A percentile compares a stretch with the other conserved stretches of the same genome.
phyloP scores from a whole-genome alignment of 805 yeast species.

The Zygoascus tannicola region DNA sequence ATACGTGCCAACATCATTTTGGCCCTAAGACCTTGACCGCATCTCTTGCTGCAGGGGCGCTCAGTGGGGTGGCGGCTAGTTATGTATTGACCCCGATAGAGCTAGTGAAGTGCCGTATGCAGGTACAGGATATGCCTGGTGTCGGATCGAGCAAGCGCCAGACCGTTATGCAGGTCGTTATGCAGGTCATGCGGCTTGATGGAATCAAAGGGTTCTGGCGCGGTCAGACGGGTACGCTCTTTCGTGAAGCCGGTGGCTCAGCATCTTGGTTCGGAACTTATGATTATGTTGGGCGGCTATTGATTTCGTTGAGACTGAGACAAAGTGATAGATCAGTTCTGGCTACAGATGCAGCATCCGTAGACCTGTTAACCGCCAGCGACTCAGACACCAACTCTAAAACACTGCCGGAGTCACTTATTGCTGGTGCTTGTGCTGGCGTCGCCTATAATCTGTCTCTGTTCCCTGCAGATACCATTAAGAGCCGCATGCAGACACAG shows the following conservation, averaged over 20 bases:
- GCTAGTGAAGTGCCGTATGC: constrained; percentile 77
- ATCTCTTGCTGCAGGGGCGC: constrained; percentile 61
- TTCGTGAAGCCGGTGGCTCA: constrained; percentile 83
- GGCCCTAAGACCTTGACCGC: constrained; percentile 16
- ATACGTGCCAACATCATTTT: not conserved
- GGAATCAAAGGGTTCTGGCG: constrained; percentile 78
- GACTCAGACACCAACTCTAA: constrained; percentile 9
- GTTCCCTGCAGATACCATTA: constrained; percentile 87
- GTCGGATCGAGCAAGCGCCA: not conserved
- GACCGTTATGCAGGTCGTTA: constrained; percentile 29
- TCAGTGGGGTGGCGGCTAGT: constrained; percentile 75
- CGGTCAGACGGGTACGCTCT: constrained; percentile 73
- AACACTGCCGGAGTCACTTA: constrained; percentile 44
- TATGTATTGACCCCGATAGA: constrained; percentile 88
- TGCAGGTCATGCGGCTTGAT: constrained; percentile 34
- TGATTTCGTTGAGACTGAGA: constrained; percentile 2
- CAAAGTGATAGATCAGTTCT: not conserved
- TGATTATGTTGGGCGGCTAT: constrained; percentile 37
- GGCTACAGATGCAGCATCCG: too few relatives aligned
- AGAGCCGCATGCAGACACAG: constrained; percentile 72
- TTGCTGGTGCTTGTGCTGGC: constrained; percentile 85
- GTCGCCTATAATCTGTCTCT: constrained; percentile 66
- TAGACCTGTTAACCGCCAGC: constrained; percentile 4
- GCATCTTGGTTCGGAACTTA: constrained; percentile 93
- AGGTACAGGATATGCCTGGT: constrained; percentile 43